phyloP scores from a whole-genome alignment of 176 grass and related monocot genomes.

The Triticum timopheevii region DNA sequence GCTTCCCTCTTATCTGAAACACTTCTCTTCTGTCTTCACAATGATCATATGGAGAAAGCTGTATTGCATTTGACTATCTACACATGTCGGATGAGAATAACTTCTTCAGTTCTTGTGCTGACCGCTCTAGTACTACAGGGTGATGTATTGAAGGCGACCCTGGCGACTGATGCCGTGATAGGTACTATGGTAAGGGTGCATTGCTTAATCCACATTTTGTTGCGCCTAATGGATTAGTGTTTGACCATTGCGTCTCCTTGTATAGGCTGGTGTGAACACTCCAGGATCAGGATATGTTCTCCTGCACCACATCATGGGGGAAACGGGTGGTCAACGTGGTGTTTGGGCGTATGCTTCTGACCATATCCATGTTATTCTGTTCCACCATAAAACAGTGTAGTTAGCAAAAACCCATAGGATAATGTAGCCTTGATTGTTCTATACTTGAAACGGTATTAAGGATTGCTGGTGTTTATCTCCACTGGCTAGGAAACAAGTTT shows the following conservation, averaged over 20 bases:
- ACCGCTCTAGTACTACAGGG: conserved; percentile 46
- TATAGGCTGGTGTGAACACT: conserved; percentile 77
- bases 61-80: background rate
- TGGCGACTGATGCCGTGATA: conserved; percentile 92
- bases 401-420: background rate
- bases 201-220: conserved; percentile 4
- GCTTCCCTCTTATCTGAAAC: conserved; percentile 16
- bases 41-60: background rate
- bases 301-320: conserved; percentile 94
- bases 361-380: conserved; percentile 20
- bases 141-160: conserved; percentile 84
- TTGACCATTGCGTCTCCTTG: conserved; percentile 23
- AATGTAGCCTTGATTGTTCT: conserved; percentile 10
- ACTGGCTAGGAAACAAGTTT: conserved; percentile 14
- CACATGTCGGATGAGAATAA: background rate
- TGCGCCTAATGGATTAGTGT: conserved; percentile 1
- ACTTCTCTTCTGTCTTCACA: conserved; percentile 7
- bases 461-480: background rate
- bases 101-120: conserved; percentile 9
- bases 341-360: conserved; percentile 95
- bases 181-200: conserved; percentile 68
- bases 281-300: conserved; percentile 98
- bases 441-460: background rate
- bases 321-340: conserved; percentile 86
- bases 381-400: conserved; percentile 1